Evolutionary conservation across 1,139 yeast species (phyloP).

Genomic region (Yamadazyma triangularis): DNA sequence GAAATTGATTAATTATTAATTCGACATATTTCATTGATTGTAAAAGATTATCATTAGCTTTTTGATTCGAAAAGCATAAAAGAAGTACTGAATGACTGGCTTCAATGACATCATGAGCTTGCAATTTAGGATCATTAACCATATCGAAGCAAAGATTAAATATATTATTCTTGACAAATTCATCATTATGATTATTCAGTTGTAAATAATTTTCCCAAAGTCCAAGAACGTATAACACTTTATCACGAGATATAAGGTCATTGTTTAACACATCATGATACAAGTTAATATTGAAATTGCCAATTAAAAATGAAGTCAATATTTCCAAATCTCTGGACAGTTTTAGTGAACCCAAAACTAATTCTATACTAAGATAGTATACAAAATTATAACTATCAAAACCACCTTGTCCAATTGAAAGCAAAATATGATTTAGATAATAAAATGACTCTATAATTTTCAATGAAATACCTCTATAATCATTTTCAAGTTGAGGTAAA

Average conservation of each 20-base stretch:
- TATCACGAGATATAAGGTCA: constrained; percentile 40
- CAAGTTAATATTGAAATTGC: constrained; percentile 35
- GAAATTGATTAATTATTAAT: constrained; percentile 48
- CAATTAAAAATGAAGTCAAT: constrained; percentile 37
- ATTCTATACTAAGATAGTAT: constrained; percentile 48
- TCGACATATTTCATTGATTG: constrained; percentile 31
- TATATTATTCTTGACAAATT: constrained; percentile 28
- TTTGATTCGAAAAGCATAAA: constrained; percentile 32
- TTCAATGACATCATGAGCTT: constrained; percentile 45
- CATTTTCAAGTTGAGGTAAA: constrained; percentile 16
- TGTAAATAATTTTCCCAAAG: constrained; percentile 56
- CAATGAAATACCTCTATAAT: constrained; percentile 28
- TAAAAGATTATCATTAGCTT: constrained; percentile 19
- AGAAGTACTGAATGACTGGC: constrained; percentile 67
- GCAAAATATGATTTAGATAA: constrained; percentile 50
- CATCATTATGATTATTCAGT: constrained; percentile 17
- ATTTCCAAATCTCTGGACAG: constrained; percentile 28
- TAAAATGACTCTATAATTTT: constrained; percentile 45
- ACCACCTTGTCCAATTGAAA: constrained; percentile 65
- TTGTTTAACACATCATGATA: constrained; percentile 28
- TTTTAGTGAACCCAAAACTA: constrained; percentile 26
- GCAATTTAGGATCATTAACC: constrained; percentile 27
- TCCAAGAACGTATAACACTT: constrained; percentile 53
- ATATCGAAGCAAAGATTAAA: constrained; percentile 41
- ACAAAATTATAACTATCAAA: constrained; percentile 67